These are phyloP conservation scores for Begonia peltatifolia DNA, from an alignment of 306 rosid species.

Conservation along the genomic window DNA sequence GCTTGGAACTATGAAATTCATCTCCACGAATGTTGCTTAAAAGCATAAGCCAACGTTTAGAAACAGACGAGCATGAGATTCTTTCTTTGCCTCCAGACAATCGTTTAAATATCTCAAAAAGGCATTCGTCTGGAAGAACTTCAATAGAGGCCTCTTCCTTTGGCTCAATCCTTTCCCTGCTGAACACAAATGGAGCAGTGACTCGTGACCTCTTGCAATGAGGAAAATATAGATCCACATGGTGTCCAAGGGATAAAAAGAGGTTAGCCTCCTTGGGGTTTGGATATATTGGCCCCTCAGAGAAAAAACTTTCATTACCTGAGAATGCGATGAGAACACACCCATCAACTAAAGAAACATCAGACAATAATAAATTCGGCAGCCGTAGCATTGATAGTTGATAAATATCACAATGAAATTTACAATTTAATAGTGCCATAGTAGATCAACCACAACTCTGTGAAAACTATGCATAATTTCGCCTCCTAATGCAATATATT, in stretches of 20 bases:
- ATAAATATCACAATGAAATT: neutral
- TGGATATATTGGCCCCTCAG: constrained; percentile 49
- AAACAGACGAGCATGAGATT: constrained; percentile 59
- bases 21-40: constrained; percentile 44
- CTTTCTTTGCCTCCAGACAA: constrained; percentile 67
- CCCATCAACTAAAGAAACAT: constrained; percentile 1
- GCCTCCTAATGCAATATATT: no score
- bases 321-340: constrained; percentile 15
- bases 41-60: constrained; percentile 89
- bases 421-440: neutral
- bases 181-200: constrained; percentile 37
- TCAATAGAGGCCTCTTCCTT: constrained; percentile 58
- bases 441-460: neutral
- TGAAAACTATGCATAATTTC: constrained; percentile 1
- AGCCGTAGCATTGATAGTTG: neutral
- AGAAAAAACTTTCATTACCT: constrained; percentile 69
- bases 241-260: constrained; percentile 61
- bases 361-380: neutral
- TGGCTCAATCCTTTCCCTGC: constrained; percentile 35
- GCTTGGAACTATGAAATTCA: constrained; percentile 31
- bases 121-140: constrained; percentile 81
- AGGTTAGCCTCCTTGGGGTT: constrained; percentile 71
- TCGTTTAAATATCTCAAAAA: constrained; percentile 82
- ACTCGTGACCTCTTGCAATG: constrained; percentile 61
- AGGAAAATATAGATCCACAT: constrained; percentile 45